Base-by-base conservation (phyloP, 1,284 basidiomycete genomes). In the Sporisorium exsertum region DNA sequence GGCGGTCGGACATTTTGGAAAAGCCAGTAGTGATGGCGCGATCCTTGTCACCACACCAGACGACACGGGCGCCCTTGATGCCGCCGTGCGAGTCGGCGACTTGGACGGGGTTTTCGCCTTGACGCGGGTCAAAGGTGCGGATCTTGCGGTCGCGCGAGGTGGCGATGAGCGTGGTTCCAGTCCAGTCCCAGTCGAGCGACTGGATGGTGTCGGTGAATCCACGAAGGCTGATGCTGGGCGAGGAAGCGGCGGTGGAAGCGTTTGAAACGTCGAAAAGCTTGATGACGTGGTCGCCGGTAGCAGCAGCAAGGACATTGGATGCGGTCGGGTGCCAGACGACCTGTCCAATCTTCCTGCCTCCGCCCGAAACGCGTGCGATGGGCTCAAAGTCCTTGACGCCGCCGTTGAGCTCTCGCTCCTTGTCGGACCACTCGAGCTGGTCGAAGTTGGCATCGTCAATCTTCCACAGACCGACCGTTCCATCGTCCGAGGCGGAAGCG, bases 251-350 rank as follows among this genome's bases (percentile, higher is more conserved):
- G 3, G 70, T 59, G 43, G 62, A 58, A 33, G 18, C 88, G 90
- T 66, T 67, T 26, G 79, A 76, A 27, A 82, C 64, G 86, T 98
- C 96, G 92, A 94, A 98, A 1, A 99, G 88, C 85, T 94, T 94
- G 78, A 98, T 91, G 49, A 90, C 89, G 82, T 95, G 91, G 80
- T 99, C 95, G 46, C 93, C 93, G 0, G 93, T 93, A 0, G 95
- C 92, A 46, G 91, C 92, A 1, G 94, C 93, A 29, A 99, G 88
- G 13, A 98, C 91, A 79, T 94, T 92, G 58, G 91, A 87, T 0
- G 96, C 94, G 1, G 93, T 94, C 0, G 96, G 95, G 85, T 98
- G 94, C 89, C 95, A 99, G 42, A 93, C 88, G 47, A 97, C 93
- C 82, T 98, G 96, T 0, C 96, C 96, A 65, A 97, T 91, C 87